Conservation (phyloP, 306 rosid species). For the Dryas drummondii region DNA sequence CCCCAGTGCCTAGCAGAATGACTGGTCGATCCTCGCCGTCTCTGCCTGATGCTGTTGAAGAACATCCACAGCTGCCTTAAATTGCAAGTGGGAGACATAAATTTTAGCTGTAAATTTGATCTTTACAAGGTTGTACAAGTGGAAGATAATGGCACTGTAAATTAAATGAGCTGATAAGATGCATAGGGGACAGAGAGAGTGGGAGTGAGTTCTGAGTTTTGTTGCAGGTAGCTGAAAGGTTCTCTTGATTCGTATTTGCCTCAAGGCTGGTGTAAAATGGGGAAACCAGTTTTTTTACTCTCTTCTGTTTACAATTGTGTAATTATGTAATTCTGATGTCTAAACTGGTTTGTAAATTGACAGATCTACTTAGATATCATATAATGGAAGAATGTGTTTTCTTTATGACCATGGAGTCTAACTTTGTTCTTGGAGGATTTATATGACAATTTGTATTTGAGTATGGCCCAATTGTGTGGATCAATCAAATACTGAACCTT, state of each 20-base stretch:
- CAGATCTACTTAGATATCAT: not conserved
- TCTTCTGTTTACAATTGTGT: not conserved
- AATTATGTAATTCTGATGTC: not conserved
- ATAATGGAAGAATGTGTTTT: not conserved
- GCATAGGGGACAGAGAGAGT: not conserved
- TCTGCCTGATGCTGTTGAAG: slow-evolving; percentile 39
- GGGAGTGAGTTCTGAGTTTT: not conserved
- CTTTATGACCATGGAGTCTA: not conserved
- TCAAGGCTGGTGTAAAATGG: not conserved
- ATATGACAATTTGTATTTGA: no score
- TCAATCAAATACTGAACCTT: no score
- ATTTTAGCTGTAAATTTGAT: slow-evolving; percentile 21
- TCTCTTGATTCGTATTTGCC: not conserved
- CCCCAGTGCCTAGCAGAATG: slow-evolving; percentile 79
- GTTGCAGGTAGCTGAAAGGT: not conserved
- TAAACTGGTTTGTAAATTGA: slow-evolving; percentile 9
- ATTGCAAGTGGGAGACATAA: not conserved
- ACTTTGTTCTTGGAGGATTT: no score
- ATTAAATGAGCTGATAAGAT: not conserved
- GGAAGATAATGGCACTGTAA: slow-evolving; percentile 18
- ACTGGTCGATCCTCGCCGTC: slow-evolving; percentile 79
- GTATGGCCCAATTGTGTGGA: no score
- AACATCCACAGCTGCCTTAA: slow-evolving; percentile 11
- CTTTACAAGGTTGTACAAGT: slow-evolving; percentile 3
- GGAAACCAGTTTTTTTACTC: not conserved